phyloP scores from a whole-genome alignment of 495 filamentous ascomycete genomes.

The Clohesyomyces aquaticus region DNA sequence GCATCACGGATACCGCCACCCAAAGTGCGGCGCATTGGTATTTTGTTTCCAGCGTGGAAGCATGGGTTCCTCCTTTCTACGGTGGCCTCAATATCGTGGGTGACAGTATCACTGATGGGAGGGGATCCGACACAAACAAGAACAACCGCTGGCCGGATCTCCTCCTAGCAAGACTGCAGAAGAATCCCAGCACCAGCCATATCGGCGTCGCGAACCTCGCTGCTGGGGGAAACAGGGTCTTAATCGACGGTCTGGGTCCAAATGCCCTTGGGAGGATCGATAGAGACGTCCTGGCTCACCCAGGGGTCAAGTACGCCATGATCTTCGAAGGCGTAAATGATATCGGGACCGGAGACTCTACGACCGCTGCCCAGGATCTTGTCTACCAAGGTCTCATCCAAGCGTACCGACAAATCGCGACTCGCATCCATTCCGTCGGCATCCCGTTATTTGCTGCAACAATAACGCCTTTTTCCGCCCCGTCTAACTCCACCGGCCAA shows the following conservation, averaged over 20 bases:
- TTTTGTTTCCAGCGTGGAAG: conserved; percentile 66
- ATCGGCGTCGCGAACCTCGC: conserved; percentile 70
- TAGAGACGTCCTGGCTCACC: conserved; percentile 63
- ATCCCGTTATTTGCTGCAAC: conserved; percentile 66
- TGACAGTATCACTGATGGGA: conserved; percentile 76
- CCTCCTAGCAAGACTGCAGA: conserved; percentile 59
- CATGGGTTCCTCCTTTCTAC: conserved; percentile 51
- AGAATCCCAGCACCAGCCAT: conserved; percentile 49
- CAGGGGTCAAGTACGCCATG: conserved; percentile 64
- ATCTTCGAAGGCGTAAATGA: conserved; percentile 79
- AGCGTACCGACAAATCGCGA: conserved; percentile 62
- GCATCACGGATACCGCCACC: neutral
- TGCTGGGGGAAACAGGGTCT: conserved; percentile 72
- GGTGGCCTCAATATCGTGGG: conserved; percentile 65
- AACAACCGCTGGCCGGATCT: conserved; percentile 73
- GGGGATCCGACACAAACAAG: conserved; percentile 63
- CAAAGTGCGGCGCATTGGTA: conserved; percentile 49
- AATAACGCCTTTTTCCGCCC: conserved; percentile 67
- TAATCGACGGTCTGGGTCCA: conserved; percentile 66
- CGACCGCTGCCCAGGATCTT: conserved; percentile 53
- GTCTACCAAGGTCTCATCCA: conserved; percentile 58
- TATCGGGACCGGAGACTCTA: conserved; percentile 59
- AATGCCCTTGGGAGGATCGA: conserved; percentile 64
- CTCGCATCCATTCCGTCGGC: conserved; percentile 59
- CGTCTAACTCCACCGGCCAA: conserved; percentile 45